Evolutionary conservation across 352 stramenopile genomes (phyloP).

Genomic region (Pythium dissimile): DNA sequence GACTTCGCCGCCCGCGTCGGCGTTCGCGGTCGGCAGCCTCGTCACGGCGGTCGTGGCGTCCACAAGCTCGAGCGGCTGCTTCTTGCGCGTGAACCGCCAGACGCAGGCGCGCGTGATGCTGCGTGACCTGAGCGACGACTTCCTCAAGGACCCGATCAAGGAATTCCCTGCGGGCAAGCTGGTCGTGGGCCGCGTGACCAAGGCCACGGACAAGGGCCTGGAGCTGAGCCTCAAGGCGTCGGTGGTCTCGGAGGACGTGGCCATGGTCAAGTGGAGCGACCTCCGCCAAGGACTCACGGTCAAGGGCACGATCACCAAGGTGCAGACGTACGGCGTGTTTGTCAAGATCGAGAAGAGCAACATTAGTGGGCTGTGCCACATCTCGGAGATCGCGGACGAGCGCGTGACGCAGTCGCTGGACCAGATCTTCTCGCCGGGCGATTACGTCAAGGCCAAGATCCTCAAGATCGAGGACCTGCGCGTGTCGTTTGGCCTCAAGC

Average conservation of each 20-base stretch:
- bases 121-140: constrained; percentile 95
- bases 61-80: constrained; percentile 93
- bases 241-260: constrained; percentile 86
- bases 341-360: constrained; percentile 95
- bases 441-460: constrained; percentile 97
- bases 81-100: constrained; percentile 88
- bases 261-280: constrained; percentile 86
- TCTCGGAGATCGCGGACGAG: constrained; percentile 95
- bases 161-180: constrained; percentile 92
- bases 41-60: constrained; percentile 89
- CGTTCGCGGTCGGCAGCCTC: constrained; percentile 75
- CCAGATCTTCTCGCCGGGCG: constrained; percentile 92
- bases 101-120: constrained; percentile 90
- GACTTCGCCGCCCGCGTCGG: constrained; percentile 26
- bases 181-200: constrained; percentile 93
- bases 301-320: constrained; percentile 93
- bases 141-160: constrained; percentile 87
- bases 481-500: constrained; percentile 95
- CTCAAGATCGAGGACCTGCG: constrained; percentile 91
- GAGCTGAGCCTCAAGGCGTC: constrained; percentile 95
- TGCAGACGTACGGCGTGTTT: constrained; percentile 96
- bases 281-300: constrained; percentile 90
- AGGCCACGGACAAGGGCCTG: constrained; percentile 72
- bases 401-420: constrained; percentile 91
- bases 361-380: constrained; percentile 94